Conservation (phyloP, 192 early-diverging fungal species). For the Pilaira anomala region DNA sequence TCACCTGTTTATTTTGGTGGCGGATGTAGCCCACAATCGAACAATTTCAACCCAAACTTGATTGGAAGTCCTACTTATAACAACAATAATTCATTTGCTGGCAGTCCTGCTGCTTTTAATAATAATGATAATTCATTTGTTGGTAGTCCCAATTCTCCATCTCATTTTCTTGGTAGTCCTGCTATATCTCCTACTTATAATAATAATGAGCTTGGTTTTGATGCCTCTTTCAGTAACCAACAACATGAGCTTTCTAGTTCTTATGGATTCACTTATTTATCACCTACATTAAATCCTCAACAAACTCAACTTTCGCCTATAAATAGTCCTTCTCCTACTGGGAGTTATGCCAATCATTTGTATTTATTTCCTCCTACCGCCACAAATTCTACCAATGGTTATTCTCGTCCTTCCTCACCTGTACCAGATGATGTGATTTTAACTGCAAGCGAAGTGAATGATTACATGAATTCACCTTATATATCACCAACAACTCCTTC, state of each 20-base stretch:
- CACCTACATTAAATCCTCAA: constrained; percentile 5
- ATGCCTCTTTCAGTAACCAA: not conserved
- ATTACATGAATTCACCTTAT: constrained; percentile 3
- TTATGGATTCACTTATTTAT: constrained; percentile 6
- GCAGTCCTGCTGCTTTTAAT: not conserved
- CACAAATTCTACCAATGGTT: not conserved
- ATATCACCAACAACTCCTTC: not conserved
- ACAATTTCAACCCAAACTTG: no score
- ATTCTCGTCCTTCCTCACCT: constrained; percentile 8
- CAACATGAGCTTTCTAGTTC: constrained; percentile 1
- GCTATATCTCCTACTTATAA: not conserved
- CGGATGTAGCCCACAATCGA: no score
- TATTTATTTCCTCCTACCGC: constrained; percentile 6
- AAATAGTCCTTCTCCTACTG: constrained; percentile 6
- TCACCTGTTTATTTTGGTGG: no score
- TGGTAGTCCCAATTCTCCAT: constrained; percentile 4
- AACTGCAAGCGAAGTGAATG: not conserved
- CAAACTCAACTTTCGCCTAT: constrained; percentile 7
- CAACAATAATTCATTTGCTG: not conserved
- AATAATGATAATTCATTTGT: not conserved
- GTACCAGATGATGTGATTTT: constrained; percentile 13
- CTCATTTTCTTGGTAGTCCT: constrained; percentile 7
- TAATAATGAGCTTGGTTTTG: not conserved
- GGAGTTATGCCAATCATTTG: constrained; percentile 1
- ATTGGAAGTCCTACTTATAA: no score